Evolutionary conservation across 2,329 filamentous ascomycete species (phyloP), one percentile per base, ranked within the genome.

Genomic region (Rutstroemia sp.): DNA sequence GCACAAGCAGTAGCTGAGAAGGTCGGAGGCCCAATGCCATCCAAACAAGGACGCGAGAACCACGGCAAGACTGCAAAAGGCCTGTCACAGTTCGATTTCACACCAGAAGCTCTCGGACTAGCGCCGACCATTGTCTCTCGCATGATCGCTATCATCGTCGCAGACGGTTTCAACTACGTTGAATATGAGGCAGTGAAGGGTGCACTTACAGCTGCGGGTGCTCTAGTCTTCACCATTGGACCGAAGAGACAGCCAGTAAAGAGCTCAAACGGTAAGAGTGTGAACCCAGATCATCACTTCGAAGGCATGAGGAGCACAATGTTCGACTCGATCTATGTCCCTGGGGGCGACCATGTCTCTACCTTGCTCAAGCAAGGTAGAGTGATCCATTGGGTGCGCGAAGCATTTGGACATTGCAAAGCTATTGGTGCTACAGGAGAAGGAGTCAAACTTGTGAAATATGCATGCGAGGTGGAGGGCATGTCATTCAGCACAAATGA

Each of bases 371-470:
- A 84, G 73, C 89, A 79, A 59, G 88, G 89, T 0, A 84, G 88
- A 17, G 87, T 87, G 0, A 67, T 87, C 1, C 86, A 92, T 73
- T 94, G 86, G 81, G 73, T 92, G 4, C 80, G 86, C 2, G 89
- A 94, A 69, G 86, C 88, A 0, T 94, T 92, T 63, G 88, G 88
- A 0, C 89, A 94, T 61, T 76, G 91, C 51, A 94, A 94, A 75
- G 75, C 87, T 2, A 87, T 94, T 23, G 89, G 83, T 2, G 89
- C 85, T 0, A 87, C 85, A 0, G 88, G 87, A 0, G 87, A 91
- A 67, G 88, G 77, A 0, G 81, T 89, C 0, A 74, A 81, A 2
- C 73, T 92, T 42, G 76, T 92, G 27, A 70, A 76, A 50, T 70
- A 76, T 30, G 71, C 71, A 1, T 74, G 54, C 64, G 71, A 71